Evolutionary conservation across 345 rosid genomes (phyloP).

Genomic region (Brassica nigra): DNA sequence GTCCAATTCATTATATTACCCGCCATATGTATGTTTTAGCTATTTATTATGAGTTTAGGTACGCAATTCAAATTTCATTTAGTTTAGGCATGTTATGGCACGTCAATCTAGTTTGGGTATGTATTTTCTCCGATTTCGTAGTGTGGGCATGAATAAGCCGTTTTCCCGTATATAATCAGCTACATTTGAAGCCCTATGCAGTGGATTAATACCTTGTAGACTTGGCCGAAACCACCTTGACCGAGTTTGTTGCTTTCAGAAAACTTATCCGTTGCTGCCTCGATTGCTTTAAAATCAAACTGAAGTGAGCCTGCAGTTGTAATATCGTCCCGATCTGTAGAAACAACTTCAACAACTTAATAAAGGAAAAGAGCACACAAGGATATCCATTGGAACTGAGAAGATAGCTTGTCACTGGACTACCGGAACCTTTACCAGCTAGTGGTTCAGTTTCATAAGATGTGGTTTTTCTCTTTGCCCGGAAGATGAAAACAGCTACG

Average conservation of each 20-base stretch:
- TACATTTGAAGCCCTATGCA: background rate
- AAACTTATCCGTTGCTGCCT: constrained; percentile 31
- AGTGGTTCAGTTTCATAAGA: background rate
- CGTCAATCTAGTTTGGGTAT: too few relatives aligned
- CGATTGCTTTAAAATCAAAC: constrained; percentile 38
- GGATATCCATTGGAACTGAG: background rate
- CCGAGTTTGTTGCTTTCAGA: background rate
- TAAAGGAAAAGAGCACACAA: background rate
- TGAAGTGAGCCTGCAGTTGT: constrained; percentile 48
- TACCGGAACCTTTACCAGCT: background rate
- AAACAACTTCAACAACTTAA: background rate
- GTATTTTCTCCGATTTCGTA: too few relatives aligned
- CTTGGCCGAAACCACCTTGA: background rate
- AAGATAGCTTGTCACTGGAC: background rate
- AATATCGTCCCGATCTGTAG: constrained; percentile 37
- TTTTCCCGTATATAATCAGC: too few relatives aligned
- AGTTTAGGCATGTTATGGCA: too few relatives aligned
- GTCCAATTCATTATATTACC: too few relatives aligned
- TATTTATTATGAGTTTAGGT: too few relatives aligned
- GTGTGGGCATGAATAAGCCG: too few relatives aligned
- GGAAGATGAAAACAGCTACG: constrained; percentile 18
- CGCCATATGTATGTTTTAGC: too few relatives aligned
- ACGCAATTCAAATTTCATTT: too few relatives aligned
- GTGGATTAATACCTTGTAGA: background rate
- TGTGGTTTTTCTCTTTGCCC: constrained; percentile 29